Evolutionary conservation across 2,329 filamentous ascomycete species (phyloP).

Genomic region (Leptographium flavum): DNA sequence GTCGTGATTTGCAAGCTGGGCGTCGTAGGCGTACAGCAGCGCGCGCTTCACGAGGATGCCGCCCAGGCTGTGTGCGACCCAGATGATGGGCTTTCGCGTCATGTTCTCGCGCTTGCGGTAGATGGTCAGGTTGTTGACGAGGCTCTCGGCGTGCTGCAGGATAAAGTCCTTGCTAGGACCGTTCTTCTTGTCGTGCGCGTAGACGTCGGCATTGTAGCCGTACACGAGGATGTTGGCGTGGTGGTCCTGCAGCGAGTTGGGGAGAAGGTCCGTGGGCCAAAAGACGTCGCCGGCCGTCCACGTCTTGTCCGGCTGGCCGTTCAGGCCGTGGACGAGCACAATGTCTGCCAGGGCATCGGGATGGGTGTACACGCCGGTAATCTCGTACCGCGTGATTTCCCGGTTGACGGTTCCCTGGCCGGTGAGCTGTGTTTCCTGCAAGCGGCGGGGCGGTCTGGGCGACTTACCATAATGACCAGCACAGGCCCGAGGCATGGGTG

Average conservation of each 20-base stretch:
- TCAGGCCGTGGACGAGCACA: slow-evolving; percentile 57
- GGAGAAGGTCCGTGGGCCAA: slow-evolving; percentile 57
- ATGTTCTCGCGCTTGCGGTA: slow-evolving; percentile 46
- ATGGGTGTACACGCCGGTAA: slow-evolving; percentile 43
- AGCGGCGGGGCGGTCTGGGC: no score
- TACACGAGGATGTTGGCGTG: slow-evolving; percentile 55
- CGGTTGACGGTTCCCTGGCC: slow-evolving; percentile 2
- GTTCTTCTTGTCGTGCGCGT: slow-evolving; percentile 26
- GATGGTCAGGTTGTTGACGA: slow-evolving; percentile 46
- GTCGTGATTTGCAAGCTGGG: slow-evolving; percentile 44
- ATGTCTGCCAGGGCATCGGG: slow-evolving; percentile 48
- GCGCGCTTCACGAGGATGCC: slow-evolving; percentile 60
- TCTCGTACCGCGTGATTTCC: slow-evolving; percentile 29
- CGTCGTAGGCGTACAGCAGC: slow-evolving; percentile 50
- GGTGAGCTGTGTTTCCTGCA: no score
- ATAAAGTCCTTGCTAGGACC: slow-evolving; percentile 52
- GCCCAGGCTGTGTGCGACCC: slow-evolving; percentile 60
- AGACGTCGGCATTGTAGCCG: slow-evolving; percentile 59
- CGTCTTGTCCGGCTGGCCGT: slow-evolving; percentile 49
- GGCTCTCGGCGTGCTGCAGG: slow-evolving; percentile 55
- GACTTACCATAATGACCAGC: no score
- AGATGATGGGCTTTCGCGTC: slow-evolving; percentile 54
- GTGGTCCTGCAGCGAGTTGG: slow-evolving; percentile 38
- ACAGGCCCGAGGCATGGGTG: no score
- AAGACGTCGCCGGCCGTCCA: slow-evolving; percentile 46